Base-by-base conservation (phyloP, 805 yeast species). In the Candida takata region DNA sequence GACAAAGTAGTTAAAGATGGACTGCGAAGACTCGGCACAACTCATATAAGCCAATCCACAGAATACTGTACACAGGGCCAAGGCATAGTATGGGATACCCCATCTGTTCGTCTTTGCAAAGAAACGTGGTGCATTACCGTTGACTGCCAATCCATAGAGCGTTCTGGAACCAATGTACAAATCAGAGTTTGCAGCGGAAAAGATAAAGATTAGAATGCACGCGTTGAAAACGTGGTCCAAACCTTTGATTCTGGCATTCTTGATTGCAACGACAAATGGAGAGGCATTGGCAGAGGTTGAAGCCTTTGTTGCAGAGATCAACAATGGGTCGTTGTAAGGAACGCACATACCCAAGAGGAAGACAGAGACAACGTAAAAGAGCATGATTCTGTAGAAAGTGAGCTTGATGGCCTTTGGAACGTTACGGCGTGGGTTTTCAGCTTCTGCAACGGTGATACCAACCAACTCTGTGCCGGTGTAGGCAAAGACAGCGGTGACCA, bases 211-310 rank as follows among this genome's bases (percentile, higher is more conserved):
- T 52, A 86, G 60, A 46, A 86, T 80, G 56, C 84, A 77, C 3
- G 79, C 90, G 56, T 86, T 86, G 51, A 86, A 66, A 33, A 86
- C 69, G 47, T 79, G 82, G 26, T 87, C 87, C 43, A 85, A 62
- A 1, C 75, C 88, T 8, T 55, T 49, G 43, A 84, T 83, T 14
- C 67, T 58, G 13, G 86, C 83, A 46, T 70, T 72, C 43, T 71
- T 71, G 51, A 84, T 79, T 32, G 95, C 95, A 51, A 84, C 78
- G 35, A 84, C 88, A 51, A 84, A 84, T 27, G 95, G 95, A 12
- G 92, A 81, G 15, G 90, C 87, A 27, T 80, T 70, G 3, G 88
- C 86, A 29, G 66, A 65, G 2, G 73, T 60, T n/a, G 60, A 36
- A 8, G 62, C 55, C 34, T 75, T 69, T 13, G 74, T 68, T 12